phyloP scores from a whole-genome alignment of 176 grass and related monocot species.

The Carex littledalei region DNA sequence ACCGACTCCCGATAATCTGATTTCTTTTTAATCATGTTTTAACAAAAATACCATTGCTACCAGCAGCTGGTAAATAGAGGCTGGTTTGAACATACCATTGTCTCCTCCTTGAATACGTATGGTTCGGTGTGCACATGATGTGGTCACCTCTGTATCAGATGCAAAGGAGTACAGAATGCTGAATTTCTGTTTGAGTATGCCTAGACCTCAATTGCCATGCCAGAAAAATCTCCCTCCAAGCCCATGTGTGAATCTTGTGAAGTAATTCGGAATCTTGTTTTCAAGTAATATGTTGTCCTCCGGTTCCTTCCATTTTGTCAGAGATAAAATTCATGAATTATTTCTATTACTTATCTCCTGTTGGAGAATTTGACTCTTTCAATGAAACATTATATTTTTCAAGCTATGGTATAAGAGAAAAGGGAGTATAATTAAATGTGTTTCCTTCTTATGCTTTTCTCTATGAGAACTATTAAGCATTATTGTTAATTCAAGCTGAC shows the following conservation, averaged over 20 bases:
- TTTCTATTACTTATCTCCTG: not conserved
- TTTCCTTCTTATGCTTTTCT: not conserved
- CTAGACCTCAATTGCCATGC: not conserved
- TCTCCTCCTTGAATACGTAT: not conserved
- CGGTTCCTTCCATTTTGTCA: not conserved
- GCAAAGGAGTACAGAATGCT: not conserved
- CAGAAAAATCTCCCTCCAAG: not conserved
- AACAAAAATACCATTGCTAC: too few relatives aligned
- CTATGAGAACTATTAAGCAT: not conserved
- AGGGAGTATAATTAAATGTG: not conserved
- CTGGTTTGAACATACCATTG: too few relatives aligned
- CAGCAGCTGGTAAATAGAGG: too few relatives aligned
- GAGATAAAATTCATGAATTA: not conserved
- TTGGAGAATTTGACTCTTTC: not conserved
- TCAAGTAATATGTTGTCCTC: not conserved
- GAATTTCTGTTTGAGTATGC: not conserved
- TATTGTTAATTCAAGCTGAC: too few relatives aligned
- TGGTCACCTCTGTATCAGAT: not conserved
- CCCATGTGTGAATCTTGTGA: not conserved
- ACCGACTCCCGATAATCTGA: too few relatives aligned
- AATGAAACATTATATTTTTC: not conserved
- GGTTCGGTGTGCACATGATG: not conserved
- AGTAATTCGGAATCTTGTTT: not conserved
- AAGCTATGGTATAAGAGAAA: not conserved
- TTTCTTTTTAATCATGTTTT: too few relatives aligned